A percentile compares a stretch with the other conserved stretches of the same genome.
Evolutionary conservation across 768 basidiomycete species (phyloP).

Genomic region (Bullera alba): DNA sequence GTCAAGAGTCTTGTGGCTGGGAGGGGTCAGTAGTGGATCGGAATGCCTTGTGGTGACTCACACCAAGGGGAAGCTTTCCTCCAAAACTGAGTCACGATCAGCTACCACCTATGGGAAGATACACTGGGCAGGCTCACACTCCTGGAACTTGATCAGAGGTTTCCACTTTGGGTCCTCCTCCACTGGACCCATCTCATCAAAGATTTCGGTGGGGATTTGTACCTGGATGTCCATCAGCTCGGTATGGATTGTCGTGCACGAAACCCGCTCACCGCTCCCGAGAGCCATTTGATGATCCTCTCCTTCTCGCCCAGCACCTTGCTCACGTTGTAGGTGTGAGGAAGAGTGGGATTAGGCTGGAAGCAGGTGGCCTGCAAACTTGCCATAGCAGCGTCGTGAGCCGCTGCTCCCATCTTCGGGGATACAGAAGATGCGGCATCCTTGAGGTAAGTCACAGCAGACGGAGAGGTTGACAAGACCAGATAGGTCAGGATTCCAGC

Average conservation of each 20-base stretch:
- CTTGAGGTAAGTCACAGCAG: too few species aligned
- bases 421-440: neutral
- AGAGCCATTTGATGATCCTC: constrained; percentile 27
- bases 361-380: constrained; percentile 4
- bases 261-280: constrained; percentile 17
- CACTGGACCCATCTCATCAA: constrained; percentile 41
- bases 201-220: constrained; percentile 34
- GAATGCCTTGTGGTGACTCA: too few species aligned
- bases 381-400: neutral
- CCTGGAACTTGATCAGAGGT: constrained; percentile 30
- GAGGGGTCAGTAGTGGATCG: neutral
- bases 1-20: constrained; percentile 59
- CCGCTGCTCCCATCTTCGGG: neutral
- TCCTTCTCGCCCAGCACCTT: constrained; percentile 24
- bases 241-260: neutral
- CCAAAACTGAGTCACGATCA: constrained; percentile 42
- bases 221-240: constrained; percentile 9
- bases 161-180: constrained; percentile 34
- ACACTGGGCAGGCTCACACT: constrained; percentile 11
- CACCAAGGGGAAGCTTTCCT: constrained; percentile 31
- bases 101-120: neutral
- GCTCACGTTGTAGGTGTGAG: constrained; percentile 13
- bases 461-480: too few species aligned
- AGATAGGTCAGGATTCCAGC: neutral
- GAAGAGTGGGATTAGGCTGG: constrained; percentile 16